A percentile compares a stretch with the other conserved stretches of the same genome.
phyloP scores from a whole-genome alignment of 2,329 filamentous ascomycete genomes.

The Sporothrix luriei region DNA sequence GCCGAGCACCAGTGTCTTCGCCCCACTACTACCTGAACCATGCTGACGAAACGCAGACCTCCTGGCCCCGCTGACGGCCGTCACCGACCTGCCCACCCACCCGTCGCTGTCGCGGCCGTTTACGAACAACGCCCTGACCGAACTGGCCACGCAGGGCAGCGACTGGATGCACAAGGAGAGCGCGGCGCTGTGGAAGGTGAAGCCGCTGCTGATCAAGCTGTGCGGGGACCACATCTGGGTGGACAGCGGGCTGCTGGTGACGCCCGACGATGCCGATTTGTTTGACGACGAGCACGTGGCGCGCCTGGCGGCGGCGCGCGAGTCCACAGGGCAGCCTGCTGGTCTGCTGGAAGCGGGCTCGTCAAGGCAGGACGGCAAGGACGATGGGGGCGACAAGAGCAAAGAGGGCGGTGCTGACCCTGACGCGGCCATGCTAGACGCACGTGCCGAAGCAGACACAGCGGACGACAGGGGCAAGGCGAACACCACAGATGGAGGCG shows the following conservation, averaged over 20 bases:
- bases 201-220: conserved; percentile 70
- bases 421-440: conserved; percentile 15
- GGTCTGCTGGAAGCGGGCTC: background rate
- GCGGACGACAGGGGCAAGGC: background rate
- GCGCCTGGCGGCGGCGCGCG: conserved; percentile 35
- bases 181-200: conserved; percentile 70
- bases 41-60: conserved; percentile 55
- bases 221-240: conserved; percentile 74
- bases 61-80: conserved; percentile 72
- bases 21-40: too few relatives aligned
- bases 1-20: too few relatives aligned
- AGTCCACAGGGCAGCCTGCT: background rate
- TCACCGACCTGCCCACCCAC: conserved; percentile 73
- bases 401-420: conserved; percentile 3
- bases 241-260: conserved; percentile 61
- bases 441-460: background rate
- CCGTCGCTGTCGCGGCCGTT: conserved; percentile 75
- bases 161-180: conserved; percentile 76
- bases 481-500: background rate
- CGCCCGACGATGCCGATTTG: conserved; percentile 57
- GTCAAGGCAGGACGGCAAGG: background rate
- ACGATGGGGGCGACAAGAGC: too few relatives aligned
- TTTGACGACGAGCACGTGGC: conserved; percentile 55
- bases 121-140: conserved; percentile 70
- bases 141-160: conserved; percentile 69